phyloP scores from a whole-genome alignment of 768 basidiomycete genomes.

The Filobasidium wieringae region DNA sequence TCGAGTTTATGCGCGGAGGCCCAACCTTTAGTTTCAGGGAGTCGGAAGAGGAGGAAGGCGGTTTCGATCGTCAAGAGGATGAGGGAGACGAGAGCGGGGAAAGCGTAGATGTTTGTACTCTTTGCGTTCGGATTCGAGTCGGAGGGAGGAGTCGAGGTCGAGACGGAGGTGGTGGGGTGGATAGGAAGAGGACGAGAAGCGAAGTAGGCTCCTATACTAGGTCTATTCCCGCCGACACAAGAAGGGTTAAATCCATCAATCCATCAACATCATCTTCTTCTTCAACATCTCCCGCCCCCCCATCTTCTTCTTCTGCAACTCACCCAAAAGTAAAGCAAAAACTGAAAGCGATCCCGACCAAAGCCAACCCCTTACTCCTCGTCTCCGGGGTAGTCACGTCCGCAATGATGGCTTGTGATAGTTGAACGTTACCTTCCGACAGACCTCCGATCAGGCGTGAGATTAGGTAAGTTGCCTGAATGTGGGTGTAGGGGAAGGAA shows the following conservation, averaged over 20 bases:
- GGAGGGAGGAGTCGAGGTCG: constrained; percentile 24
- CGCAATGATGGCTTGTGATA: constrained; percentile 86
- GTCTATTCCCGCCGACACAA: no score
- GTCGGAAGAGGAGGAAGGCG: constrained; percentile 54
- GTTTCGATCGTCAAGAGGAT: constrained; percentile 69
- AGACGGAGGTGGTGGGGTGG: constrained; percentile 41
- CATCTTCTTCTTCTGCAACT: no score
- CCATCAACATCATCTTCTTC: no score
- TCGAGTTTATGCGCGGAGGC: constrained; percentile 29
- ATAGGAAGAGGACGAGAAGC: constrained; percentile 68
- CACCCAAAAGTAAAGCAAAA: constrained; percentile 59
- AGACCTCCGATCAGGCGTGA: constrained; percentile 84
- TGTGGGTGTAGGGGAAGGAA: no score
- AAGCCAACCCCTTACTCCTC: constrained; percentile 72
- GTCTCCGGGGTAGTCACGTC: constrained; percentile 72
- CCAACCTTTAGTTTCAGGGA: constrained; percentile 75
- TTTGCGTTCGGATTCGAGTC: constrained; percentile 5
- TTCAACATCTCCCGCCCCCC: no score
- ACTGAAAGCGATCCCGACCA: constrained; percentile 92
- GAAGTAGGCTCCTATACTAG: constrained; percentile 91
- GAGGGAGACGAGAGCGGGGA: constrained; percentile 74
- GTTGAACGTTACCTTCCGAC: constrained; percentile 93
- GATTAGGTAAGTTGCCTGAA: constrained; percentile 63
- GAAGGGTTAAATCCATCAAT: no score
- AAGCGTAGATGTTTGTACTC: constrained; percentile 88